Conservation (phyloP, 2,329 filamentous ascomycete species). For the Cladosporium colombiae region DNA sequence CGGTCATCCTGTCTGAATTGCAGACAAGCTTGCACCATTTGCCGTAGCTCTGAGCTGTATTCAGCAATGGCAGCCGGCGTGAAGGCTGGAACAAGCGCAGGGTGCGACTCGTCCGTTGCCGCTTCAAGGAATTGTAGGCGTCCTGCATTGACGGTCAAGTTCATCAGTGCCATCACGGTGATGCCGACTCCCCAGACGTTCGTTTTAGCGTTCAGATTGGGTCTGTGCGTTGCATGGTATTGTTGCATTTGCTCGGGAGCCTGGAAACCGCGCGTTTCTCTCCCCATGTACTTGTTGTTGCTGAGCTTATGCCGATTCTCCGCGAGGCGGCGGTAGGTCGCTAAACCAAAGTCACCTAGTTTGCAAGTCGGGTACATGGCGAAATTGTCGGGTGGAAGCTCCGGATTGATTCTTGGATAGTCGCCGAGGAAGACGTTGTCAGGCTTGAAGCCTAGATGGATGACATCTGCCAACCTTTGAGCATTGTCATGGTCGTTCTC, state of each 20-base stretch:
- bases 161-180: conserved; percentile 20
- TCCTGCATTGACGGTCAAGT: not conserved
- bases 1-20: not conserved
- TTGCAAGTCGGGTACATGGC: not conserved
- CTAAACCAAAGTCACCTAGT: conserved; percentile 20
- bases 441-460: conserved; percentile 90
- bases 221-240: not conserved
- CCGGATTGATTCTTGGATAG: not conserved
- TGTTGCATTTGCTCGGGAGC: not conserved
- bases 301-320: not conserved
- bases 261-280: not conserved
- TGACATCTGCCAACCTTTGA: conserved; percentile 16
- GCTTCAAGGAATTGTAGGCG: not conserved
- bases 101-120: not conserved
- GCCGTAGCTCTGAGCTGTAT: not conserved
- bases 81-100: not conserved
- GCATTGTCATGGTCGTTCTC: too few relatives aligned
- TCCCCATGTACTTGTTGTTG: not conserved
- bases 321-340: not conserved
- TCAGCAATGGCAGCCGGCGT: not conserved
- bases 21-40: not conserved
- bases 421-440: conserved; percentile 68
- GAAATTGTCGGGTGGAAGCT: not conserved
- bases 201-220: conserved; percentile 13
- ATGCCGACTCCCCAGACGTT: conserved; percentile 25